phyloP scores from a whole-genome alignment of 495 filamentous ascomycete genomes.

The Rostrohypoxylon terebratum region DNA sequence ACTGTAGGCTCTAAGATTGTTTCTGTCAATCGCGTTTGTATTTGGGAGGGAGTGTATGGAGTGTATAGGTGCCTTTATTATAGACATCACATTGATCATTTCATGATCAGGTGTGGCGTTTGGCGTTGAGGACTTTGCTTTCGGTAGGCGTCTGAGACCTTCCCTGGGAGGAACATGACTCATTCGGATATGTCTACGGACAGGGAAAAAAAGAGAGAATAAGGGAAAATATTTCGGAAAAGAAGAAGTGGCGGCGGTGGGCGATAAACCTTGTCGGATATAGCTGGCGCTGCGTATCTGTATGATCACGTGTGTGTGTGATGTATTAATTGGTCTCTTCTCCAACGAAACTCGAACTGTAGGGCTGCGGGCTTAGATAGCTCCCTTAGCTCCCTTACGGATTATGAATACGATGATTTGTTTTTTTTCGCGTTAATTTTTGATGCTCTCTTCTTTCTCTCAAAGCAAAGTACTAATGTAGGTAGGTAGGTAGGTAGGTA shows the following conservation, averaged over 20 bases:
- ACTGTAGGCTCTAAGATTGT: not conserved
- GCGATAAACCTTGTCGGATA: not conserved
- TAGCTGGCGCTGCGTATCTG: not conserved
- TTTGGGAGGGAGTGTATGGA: not conserved
- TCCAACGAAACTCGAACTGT: not conserved
- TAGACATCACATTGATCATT: not conserved
- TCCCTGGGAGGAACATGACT: slow-evolving; percentile 2
- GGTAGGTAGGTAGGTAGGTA: too few species aligned
- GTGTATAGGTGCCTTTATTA: not conserved
- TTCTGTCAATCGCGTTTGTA: not conserved
- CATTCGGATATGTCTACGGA: not conserved
- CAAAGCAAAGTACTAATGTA: too few species aligned
- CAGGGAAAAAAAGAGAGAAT: not conserved
- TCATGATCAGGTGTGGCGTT: slow-evolving; percentile 2
- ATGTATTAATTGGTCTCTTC: slow-evolving; percentile 7
- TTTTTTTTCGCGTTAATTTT: not conserved
- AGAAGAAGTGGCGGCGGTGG: not conserved
- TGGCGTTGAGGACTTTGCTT: slow-evolving; percentile 9
- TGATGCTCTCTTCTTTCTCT: not conserved
- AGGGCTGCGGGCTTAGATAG: slow-evolving; percentile 20
- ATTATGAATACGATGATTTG: slow-evolving; percentile 17
- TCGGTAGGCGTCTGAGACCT: not conserved
- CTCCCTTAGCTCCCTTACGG: not conserved
- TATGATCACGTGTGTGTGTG: slow-evolving; percentile 4
- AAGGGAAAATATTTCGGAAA: not conserved